Evolutionary conservation across 2,329 filamentous ascomycete genomes (phyloP).

Genomic region (Penicillium polonicum): DNA sequence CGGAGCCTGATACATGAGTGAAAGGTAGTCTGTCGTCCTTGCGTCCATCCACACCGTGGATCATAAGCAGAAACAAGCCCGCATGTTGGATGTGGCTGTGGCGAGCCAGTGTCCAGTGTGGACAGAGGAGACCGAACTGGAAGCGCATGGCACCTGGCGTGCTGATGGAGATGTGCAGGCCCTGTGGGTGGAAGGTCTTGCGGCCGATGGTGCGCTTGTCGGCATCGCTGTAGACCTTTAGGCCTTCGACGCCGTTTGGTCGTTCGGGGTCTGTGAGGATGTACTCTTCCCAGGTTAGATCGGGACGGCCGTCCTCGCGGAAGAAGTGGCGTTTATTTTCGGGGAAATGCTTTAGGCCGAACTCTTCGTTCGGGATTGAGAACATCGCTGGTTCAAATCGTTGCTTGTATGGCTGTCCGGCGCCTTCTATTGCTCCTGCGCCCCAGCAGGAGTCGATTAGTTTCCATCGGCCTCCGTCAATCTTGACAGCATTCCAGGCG

Average conservation of each 20-base stretch:
- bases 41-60: conserved; percentile 65
- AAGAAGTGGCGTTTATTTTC: conserved; percentile 67
- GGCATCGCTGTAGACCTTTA: conserved; percentile 49
- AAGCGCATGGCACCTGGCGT: conserved; percentile 66
- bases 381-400: conserved; percentile 65
- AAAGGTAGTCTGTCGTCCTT: conserved; percentile 69
- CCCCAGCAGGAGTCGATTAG: conserved; percentile 92
- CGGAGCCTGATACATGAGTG: conserved; percentile 47
- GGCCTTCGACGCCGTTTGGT: conserved; percentile 44
- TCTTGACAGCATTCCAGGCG: conserved; percentile 89
- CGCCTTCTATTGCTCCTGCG: conserved; percentile 65
- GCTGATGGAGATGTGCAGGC: conserved; percentile 60
- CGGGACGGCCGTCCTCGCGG: conserved; percentile 64
- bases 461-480: conserved; percentile 88
- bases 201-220: conserved; percentile 53
- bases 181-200: conserved; percentile 61
- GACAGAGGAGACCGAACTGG: conserved; percentile 74
- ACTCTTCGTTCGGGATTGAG: conserved; percentile 70
- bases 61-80: conserved; percentile 66
- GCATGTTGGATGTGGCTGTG: conserved; percentile 59
- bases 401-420: conserved; percentile 61
- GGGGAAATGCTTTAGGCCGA: conserved; percentile 80
- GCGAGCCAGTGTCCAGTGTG: conserved; percentile 73
- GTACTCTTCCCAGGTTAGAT: conserved; percentile 78
- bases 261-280: conserved; percentile 59